phyloP scores from a whole-genome alignment of 1,284 basidiomycete species.

The Porodaedalea pini region DNA sequence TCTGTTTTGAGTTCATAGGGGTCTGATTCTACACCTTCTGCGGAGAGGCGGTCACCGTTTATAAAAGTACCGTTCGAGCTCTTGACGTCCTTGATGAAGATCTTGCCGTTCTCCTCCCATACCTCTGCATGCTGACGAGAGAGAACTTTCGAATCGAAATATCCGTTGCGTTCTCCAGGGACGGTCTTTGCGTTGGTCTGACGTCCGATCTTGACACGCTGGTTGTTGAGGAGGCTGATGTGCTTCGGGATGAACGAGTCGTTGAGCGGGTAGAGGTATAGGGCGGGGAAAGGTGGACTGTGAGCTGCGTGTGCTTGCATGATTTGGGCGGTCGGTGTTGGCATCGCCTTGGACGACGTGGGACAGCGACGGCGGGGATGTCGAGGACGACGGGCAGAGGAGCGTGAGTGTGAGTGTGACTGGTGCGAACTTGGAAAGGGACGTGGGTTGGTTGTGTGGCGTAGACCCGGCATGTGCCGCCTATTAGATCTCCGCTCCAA shows the following conservation, averaged over 20 bases:
- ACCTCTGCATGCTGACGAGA: constrained; percentile 97
- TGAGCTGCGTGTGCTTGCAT: constrained; percentile 26
- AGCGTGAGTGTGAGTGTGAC: constrained; percentile 8
- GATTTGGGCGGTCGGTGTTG: constrained; percentile 30
- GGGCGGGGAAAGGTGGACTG: constrained; percentile 52
- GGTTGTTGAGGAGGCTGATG: constrained; percentile 74
- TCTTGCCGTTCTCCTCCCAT: constrained; percentile 92
- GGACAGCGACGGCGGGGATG: neutral
- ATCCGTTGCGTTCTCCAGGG: constrained; percentile 93
- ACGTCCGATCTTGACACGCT: constrained; percentile 92
- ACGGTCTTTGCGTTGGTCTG: constrained; percentile 97
- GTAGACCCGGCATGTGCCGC: neutral
- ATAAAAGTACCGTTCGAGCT: constrained; percentile 99
- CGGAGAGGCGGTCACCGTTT: constrained; percentile 89
- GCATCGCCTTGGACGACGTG: constrained; percentile 21
- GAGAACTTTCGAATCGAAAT: constrained; percentile 96
- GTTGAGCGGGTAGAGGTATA: constrained; percentile 94
- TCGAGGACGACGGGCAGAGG: constrained; percentile 6
- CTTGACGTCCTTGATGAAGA: constrained; percentile 98
- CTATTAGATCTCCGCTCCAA: constrained; percentile 1
- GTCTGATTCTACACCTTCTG: constrained; percentile 89
- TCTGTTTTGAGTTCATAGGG: constrained; percentile 93
- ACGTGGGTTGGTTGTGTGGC: constrained; percentile 1
- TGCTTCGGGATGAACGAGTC: constrained; percentile 97
- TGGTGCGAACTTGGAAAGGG: constrained; percentile 2